phyloP scores from a whole-genome alignment of 129 eudicot genomes.

The Dittrichia graveolens region DNA sequence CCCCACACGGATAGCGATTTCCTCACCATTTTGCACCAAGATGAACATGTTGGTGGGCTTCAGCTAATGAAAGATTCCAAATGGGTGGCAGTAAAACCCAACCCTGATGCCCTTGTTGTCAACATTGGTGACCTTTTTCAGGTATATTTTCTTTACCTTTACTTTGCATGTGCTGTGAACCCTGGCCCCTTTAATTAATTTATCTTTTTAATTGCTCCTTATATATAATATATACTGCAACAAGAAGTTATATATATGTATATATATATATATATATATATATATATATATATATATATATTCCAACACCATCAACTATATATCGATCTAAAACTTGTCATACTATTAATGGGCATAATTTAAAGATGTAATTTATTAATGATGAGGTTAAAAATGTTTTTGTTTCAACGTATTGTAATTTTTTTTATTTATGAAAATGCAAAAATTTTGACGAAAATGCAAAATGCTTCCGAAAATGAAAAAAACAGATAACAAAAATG shows the following conservation, averaged over 20 bases:
- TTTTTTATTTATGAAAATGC: too few relatives aligned
- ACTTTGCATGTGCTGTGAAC: constrained; percentile 26
- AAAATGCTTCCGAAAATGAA: too few relatives aligned
- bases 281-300: too few relatives aligned
- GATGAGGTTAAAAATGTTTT: constrained; percentile 11
- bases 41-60: constrained; percentile 71
- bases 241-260: too few relatives aligned
- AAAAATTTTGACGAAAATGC: too few relatives aligned
- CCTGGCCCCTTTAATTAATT: constrained; percentile 10
- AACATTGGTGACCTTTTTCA: constrained; percentile 80
- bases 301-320: constrained; percentile 8
- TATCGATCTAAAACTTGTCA: constrained; percentile 16
- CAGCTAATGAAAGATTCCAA: constrained; percentile 72
- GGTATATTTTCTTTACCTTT: constrained; percentile 45
- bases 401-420: constrained; percentile 27
- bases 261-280: too few relatives aligned
- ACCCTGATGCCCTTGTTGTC: constrained; percentile 73
- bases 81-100: constrained; percentile 74
- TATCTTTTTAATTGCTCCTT: too few relatives aligned
- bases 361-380: constrained; percentile 22
- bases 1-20: constrained; percentile 82
- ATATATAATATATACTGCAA: constrained; percentile 12
- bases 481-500: too few relatives aligned
- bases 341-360: constrained; percentile 29
- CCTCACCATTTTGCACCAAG: constrained; percentile 73